Conservation (phyloP, 352 stramenopile genomes). For the Phytopythium vexans region DNA sequence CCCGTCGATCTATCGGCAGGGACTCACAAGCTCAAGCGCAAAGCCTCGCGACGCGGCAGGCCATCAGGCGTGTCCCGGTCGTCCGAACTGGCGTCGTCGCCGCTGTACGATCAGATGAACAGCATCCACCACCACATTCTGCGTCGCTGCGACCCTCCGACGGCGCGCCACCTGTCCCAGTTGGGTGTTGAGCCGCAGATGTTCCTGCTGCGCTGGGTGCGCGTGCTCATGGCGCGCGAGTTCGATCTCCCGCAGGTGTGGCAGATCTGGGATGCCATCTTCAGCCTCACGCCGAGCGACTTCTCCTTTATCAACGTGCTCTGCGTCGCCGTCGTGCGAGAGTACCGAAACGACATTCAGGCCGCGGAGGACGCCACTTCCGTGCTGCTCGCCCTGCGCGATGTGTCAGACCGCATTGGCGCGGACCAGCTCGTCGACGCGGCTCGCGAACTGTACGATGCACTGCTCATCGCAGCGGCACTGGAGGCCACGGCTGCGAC, state of each 20-base stretch:
- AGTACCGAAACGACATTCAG: constrained; percentile 65
- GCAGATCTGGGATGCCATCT: constrained; percentile 79
- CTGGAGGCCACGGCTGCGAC: constrained; percentile 40
- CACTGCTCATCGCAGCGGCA: constrained; percentile 55
- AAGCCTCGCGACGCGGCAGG: background rate
- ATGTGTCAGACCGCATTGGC: constrained; percentile 47
- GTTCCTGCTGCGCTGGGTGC: constrained; percentile 71
- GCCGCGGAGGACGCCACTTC: constrained; percentile 51
- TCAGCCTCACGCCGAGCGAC: constrained; percentile 61
- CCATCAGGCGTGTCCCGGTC: constrained; percentile 4
- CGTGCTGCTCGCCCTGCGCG: constrained; percentile 54
- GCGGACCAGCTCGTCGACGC: constrained; percentile 52
- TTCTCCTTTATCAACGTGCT: constrained; percentile 79
- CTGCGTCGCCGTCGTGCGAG: constrained; percentile 65
- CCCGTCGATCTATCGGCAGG: background rate
- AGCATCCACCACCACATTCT: constrained; percentile 68
- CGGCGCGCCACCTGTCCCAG: constrained; percentile 39
- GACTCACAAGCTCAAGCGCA: background rate
- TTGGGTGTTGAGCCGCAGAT: constrained; percentile 68
- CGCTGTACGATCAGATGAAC: constrained; percentile 74
- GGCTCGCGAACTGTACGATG: constrained; percentile 62
- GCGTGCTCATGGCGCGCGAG: constrained; percentile 73
- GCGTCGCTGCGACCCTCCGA: constrained; percentile 55
- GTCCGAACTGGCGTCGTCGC: constrained; percentile 30
- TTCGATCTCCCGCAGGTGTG: constrained; percentile 74